Evolutionary conservation across 1,139 yeast species (phyloP).

Genomic region (Magnusiomyces suaveolens): DNA sequence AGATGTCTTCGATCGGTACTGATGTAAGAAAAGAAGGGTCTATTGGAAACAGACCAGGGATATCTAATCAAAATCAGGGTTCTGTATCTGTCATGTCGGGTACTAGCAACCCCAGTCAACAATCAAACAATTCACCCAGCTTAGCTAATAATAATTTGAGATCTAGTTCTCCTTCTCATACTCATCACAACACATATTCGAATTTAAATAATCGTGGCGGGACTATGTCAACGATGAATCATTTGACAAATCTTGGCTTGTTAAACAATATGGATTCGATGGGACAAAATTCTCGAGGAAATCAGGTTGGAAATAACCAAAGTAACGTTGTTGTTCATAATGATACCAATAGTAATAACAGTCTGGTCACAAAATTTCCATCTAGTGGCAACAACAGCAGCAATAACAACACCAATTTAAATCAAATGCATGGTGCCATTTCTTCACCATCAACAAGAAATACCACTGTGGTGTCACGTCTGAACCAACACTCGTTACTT

Average conservation of each 20-base stretch:
- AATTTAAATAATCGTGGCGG: not conserved
- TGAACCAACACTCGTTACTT: not conserved
- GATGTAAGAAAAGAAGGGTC: not conserved
- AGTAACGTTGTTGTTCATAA: not conserved
- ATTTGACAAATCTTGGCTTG: not conserved
- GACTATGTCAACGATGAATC: not conserved
- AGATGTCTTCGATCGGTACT: not conserved
- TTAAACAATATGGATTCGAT: not conserved
- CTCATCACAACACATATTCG: not conserved
- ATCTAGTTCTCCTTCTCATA: not conserved
- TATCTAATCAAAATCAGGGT: not conserved
- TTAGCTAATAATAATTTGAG: not conserved
- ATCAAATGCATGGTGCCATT: not conserved
- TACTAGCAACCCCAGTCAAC: not conserved
- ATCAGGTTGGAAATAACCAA: not conserved
- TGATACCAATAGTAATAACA: not conserved
- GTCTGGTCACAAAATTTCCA: not conserved
- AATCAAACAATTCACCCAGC: not conserved
- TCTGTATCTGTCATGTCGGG: not conserved
- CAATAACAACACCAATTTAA: not conserved
- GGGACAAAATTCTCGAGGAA: not conserved
- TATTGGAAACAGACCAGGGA: not conserved
- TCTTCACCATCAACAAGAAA: not conserved
- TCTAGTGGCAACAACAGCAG: conserved; percentile 1
- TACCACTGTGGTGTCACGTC: not conserved